Conservation (phyloP, 2,329 filamentous ascomycete genomes). For the Colletotrichum endophyticum region DNA sequence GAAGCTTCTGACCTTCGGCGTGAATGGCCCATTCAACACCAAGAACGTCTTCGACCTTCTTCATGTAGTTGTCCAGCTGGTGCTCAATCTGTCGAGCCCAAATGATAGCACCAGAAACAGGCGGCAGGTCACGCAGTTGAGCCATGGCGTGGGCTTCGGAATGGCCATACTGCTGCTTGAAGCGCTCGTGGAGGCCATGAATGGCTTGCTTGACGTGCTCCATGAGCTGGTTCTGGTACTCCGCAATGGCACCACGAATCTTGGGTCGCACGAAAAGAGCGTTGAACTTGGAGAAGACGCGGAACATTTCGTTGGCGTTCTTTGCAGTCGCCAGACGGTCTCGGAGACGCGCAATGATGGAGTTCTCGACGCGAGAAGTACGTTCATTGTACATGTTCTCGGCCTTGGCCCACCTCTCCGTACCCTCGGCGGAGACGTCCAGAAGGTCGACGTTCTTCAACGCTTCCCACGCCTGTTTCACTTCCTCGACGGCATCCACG, state of each 20-base stretch:
- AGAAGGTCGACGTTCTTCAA: slow-evolving; percentile 94
- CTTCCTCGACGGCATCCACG: slow-evolving; percentile 95
- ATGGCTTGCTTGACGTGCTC: slow-evolving; percentile 98
- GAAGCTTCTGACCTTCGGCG: slow-evolving; percentile 91
- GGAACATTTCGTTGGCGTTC: slow-evolving; percentile 99
- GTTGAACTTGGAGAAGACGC: slow-evolving; percentile 99
- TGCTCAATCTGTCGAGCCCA: slow-evolving; percentile 98
- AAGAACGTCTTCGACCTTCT: slow-evolving; percentile 97
- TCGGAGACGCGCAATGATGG: slow-evolving; percentile 91
- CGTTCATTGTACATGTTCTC: slow-evolving; percentile 98
- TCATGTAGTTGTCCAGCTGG: slow-evolving; percentile 96
- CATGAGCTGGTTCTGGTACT: slow-evolving; percentile 98
- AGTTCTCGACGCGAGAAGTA: slow-evolving; percentile 96
- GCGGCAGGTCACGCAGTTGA: slow-evolving; percentile 91
- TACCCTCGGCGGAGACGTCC: slow-evolving; percentile 89
- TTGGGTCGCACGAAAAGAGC: slow-evolving; percentile 98
- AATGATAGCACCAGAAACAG: slow-evolving; percentile 95
- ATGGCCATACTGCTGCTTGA: slow-evolving; percentile 98
- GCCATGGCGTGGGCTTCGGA: slow-evolving; percentile 99
- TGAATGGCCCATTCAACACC: slow-evolving; percentile 95
- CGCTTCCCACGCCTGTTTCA: slow-evolving; percentile 91
- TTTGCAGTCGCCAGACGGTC: slow-evolving; percentile 95
- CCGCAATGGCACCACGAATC: slow-evolving; percentile 95
- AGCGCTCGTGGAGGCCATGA: slow-evolving; percentile 88
- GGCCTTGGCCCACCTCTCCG: slow-evolving; percentile 88